phyloP scores from a whole-genome alignment of 73 alveolate genomes.

The Paramecium sexaurelia region DNA sequence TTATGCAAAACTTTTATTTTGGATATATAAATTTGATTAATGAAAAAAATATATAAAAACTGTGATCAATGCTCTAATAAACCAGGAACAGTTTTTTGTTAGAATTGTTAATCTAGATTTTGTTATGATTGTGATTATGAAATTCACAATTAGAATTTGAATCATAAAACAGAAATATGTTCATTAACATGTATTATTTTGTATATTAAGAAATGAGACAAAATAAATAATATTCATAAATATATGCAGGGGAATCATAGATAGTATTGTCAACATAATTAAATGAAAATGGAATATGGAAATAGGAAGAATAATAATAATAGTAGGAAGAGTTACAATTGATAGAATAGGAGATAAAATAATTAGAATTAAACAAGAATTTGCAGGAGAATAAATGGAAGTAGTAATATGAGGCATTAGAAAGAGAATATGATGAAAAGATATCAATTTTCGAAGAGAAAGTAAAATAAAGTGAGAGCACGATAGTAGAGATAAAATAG shows the following conservation, averaged over 20 bases:
- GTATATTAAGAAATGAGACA: neutral
- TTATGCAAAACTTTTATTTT: too few species aligned
- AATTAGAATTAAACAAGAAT: neutral
- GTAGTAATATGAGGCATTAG: neutral
- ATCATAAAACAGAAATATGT: neutral
- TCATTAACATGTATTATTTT: neutral
- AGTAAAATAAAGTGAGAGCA: neutral
- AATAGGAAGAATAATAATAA: neutral
- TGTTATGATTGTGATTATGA: neutral
- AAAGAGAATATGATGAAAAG: neutral
- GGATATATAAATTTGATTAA: neutral
- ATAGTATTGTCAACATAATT: neutral
- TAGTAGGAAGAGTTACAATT: neutral
- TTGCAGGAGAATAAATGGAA: neutral
- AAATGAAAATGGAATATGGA: neutral
- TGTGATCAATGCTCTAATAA: neutral
- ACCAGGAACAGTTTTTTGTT: conserved; percentile 8
- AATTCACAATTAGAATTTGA: neutral
- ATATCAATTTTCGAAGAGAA: neutral
- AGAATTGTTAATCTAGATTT: neutral
- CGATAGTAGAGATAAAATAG: neutral
- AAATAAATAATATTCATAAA: neutral
- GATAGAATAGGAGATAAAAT: neutral
- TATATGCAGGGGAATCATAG: neutral
- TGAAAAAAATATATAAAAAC: neutral